Percentiles rank a stretch among this genome's conserved stretches.
Evolutionary conservation across 176 grass and related monocot species (phyloP).

Genomic region (Juncus effusus): DNA sequence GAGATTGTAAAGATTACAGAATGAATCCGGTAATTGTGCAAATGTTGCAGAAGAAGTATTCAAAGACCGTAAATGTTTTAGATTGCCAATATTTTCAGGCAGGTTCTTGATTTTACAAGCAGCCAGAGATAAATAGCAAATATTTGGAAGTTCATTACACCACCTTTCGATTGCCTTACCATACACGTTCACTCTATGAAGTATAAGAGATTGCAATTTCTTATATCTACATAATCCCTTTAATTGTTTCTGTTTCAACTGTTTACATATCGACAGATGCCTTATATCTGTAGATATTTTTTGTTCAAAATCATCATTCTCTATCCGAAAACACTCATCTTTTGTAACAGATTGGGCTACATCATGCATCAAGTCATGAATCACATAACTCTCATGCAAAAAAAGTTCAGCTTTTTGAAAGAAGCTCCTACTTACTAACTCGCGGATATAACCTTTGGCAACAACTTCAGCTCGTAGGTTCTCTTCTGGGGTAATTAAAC

Average conservation of each 20-base stretch:
- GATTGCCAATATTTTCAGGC: slow-evolving; percentile 19
- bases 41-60: not conserved
- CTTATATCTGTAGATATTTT: not conserved
- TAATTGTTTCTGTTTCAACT: not conserved
- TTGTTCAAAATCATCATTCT: slow-evolving; percentile 23
- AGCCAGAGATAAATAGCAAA: slow-evolving; percentile 6
- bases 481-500: slow-evolving; percentile 26
- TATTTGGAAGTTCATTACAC: not conserved
- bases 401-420: slow-evolving; percentile 23
- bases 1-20: slow-evolving; percentile 13
- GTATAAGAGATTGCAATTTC: slow-evolving; percentile 18
- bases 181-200: not conserved
- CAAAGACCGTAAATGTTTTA: slow-evolving; percentile 21
- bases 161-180: not conserved
- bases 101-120: not conserved
- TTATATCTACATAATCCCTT: not conserved
- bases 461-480: slow-evolving; percentile 15
- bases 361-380: slow-evolving; percentile 56
- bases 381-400: slow-evolving; percentile 24
- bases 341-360: slow-evolving; percentile 34
- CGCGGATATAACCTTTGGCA: slow-evolving; percentile 30
- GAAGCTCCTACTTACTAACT: slow-evolving; percentile 36
- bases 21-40: slow-evolving; percentile 5
- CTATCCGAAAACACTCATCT: slow-evolving; percentile 40
- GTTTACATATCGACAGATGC: not conserved